Evolutionary conservation across 768 basidiomycete genomes (phyloP).

Genomic region (Russula sp.): DNA sequence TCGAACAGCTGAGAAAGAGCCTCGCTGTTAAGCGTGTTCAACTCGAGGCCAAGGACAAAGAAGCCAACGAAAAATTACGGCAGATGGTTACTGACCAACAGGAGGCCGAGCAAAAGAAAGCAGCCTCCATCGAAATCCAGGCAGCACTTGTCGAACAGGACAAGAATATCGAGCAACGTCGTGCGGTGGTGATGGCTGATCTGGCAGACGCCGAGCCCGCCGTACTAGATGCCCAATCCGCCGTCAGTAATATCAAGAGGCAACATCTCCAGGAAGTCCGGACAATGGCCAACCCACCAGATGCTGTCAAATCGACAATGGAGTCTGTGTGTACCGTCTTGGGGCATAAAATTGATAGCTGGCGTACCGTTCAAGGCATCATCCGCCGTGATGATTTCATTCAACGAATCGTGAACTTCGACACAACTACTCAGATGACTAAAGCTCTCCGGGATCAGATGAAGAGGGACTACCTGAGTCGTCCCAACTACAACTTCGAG

Average conservation of each 20-base stretch:
- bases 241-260: slow-evolving; percentile 95
- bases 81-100: slow-evolving; percentile 99
- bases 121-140: slow-evolving; percentile 94
- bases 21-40: slow-evolving; percentile 92
- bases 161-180: slow-evolving; percentile 81
- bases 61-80: slow-evolving; percentile 95
- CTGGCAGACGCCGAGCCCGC: slow-evolving; percentile 98
- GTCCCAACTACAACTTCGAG: slow-evolving; percentile 92
- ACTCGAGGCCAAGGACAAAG: slow-evolving; percentile 86
- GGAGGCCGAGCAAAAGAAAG: slow-evolving; percentile 97
- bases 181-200: slow-evolving; percentile 87
- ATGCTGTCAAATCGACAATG: slow-evolving; percentile 97
- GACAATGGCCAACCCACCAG: slow-evolving; percentile 97
- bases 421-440: slow-evolving; percentile 88
- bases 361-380: slow-evolving; percentile 93
- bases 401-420: slow-evolving; percentile 90
- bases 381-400: slow-evolving; percentile 98
- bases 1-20: slow-evolving; percentile 93
- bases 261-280: slow-evolving; percentile 96
- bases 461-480: slow-evolving; percentile 89
- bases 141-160: slow-evolving; percentile 92
- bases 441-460: slow-evolving; percentile 83
- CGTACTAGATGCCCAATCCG: slow-evolving; percentile 88
- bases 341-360: slow-evolving; percentile 95
- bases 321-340: slow-evolving; percentile 96